Evolutionary conservation across 2,329 filamentous ascomycete species (phyloP), one percentile per base, ranked within the genome.

Genomic region (Xylariales sp.): DNA sequence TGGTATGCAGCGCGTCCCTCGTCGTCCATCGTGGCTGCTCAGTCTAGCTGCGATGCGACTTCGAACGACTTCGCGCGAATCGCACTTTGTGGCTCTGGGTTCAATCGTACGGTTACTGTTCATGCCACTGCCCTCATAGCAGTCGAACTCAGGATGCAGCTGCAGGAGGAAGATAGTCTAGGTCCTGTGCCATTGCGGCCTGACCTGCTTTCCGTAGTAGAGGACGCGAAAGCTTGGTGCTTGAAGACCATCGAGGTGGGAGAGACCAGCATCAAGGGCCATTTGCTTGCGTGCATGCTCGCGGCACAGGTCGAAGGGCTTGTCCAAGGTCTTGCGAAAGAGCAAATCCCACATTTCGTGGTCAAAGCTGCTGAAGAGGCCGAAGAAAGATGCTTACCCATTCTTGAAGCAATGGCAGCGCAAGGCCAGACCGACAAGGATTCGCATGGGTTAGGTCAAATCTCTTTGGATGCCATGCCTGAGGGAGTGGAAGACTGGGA

Each of bases 261-360:
- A 1, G 71, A 78, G 54, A 76, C 73, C 0, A 78, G 76, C 38
- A 57, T 71, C 14, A 78, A 78, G 46, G 70, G 69, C 0, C 67
- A 70, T 22, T 38, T 78, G 8, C 24, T 27, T n/a, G 8, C 24
- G n/a, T 27, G 8, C 8, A 27, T 27, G n/a, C 8, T 27, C n/a
- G 8, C 8, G 8, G 24, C 24, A 8, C 8, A 27, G n/a, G n/a
- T 27, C 24, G 8, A 27, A 8, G 24, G 8, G 8, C 24, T 27
- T n/a, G n/a, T 27, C 8, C 24, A 27, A 27, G 24, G 24, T 8
- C 8, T 27, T 8, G 24, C 8, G 8, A n/a, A 27, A 8, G 8
- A 27, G n/a, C 24, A 27, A 27, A 27, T 27, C 8, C 8, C 24
- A 27, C 8, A 27, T 8, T 8, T 27, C 8, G 8, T 8, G 8